phyloP scores from a whole-genome alignment of 495 filamentous ascomycete species.

The Aspergillus sparsus region DNA sequence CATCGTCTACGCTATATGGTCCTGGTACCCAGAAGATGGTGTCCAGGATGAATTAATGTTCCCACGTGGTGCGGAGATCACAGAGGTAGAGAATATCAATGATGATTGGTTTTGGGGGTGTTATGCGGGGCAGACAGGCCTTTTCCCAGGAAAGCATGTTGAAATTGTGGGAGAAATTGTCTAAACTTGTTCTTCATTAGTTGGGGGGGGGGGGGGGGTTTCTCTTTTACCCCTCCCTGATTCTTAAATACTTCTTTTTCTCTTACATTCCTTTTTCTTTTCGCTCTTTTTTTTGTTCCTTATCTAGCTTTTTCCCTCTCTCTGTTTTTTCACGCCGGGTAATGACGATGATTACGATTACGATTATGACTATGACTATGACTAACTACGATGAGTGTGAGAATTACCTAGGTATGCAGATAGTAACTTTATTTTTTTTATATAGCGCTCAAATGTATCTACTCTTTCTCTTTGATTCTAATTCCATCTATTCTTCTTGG shows the following conservation, averaged over 20 bases:
- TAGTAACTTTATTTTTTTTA: too few species aligned
- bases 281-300: not conserved
- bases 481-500: too few species aligned
- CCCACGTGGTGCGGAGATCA: slow-evolving; percentile 76
- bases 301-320: not conserved
- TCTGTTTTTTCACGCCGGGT: not conserved
- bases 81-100: slow-evolving; percentile 79
- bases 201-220: not conserved
- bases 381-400: not conserved
- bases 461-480: too few species aligned
- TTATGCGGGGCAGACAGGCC: slow-evolving; percentile 71
- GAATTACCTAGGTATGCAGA: too few species aligned
- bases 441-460: too few species aligned
- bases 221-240: not conserved
- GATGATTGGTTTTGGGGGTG: slow-evolving; percentile 82
- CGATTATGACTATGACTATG: slow-evolving; percentile 9
- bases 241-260: not conserved
- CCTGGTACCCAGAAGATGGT: slow-evolving; percentile 66
- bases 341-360: slow-evolving; percentile 4
- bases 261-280: slow-evolving; percentile 1
- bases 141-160: slow-evolving; percentile 78
- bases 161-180: slow-evolving; percentile 42
- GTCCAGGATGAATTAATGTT: slow-evolving; percentile 76
- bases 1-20: slow-evolving; percentile 64
- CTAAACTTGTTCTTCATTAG: slow-evolving; percentile 12